Percentiles rank a stretch among this genome's conserved stretches.
Evolutionary conservation across 1,284 basidiomycete species (phyloP).

Genomic region (Peniophora sp.): DNA sequence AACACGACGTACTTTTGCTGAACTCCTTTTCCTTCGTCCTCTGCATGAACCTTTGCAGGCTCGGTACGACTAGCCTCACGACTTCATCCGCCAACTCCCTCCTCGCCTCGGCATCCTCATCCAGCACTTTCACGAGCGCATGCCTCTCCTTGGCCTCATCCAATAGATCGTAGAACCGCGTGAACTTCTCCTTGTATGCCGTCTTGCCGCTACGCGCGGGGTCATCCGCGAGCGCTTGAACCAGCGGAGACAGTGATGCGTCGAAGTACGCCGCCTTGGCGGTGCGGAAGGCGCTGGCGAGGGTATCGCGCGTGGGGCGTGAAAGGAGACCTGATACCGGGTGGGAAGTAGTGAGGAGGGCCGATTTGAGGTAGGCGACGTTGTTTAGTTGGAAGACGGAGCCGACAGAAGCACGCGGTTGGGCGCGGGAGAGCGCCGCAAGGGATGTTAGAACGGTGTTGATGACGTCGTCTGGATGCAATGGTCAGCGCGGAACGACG

Average conservation of each 20-base stretch:
- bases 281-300: constrained; percentile 63
- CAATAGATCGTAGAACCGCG: constrained; percentile 66
- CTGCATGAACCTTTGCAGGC: constrained; percentile 62
- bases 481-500: not conserved
- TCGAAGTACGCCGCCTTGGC: constrained; percentile 79
- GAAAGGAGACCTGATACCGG: constrained; percentile 44
- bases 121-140: constrained; percentile 55
- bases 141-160: constrained; percentile 74
- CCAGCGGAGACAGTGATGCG: constrained; percentile 67
- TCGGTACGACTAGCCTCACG: constrained; percentile 66
- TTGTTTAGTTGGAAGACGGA: constrained; percentile 77
- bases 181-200: constrained; percentile 72
- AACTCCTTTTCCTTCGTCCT: constrained; percentile 73
- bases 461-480: constrained; percentile 55
- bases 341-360: constrained; percentile 43
- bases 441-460: constrained; percentile 51
- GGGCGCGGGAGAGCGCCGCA: constrained; percentile 51
- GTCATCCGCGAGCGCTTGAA: constrained; percentile 65
- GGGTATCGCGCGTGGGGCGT: constrained; percentile 47
- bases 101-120: constrained; percentile 55
- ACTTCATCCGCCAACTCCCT: constrained; percentile 57
- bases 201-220: constrained; percentile 35
- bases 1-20: constrained; percentile 59
- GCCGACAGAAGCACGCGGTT: constrained; percentile 57
- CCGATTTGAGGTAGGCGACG: constrained; percentile 54